Evolutionary conservation across 495 filamentous ascomycete species (phyloP).

Genomic region (Talaromyces trachyspermus): DNA sequence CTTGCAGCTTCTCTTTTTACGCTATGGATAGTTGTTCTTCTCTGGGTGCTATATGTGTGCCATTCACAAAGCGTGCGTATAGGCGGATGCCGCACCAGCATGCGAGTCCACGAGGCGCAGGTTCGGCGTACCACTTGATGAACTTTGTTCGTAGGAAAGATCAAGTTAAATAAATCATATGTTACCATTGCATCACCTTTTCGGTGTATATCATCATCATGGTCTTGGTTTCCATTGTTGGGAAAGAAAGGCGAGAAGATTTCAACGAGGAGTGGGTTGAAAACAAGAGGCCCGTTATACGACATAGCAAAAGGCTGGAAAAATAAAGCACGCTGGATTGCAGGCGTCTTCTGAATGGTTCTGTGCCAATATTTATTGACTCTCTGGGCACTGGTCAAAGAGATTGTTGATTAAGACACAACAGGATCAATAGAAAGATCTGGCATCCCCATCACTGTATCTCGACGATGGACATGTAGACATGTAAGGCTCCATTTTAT

Average conservation of each 20-base stretch:
- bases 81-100: constrained; percentile 20
- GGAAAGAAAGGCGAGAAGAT: not conserved
- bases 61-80: constrained; percentile 4
- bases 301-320: not conserved
- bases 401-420: constrained; percentile 4
- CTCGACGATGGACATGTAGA: constrained; percentile 3
- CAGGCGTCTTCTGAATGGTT: constrained; percentile 6
- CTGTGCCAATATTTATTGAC: constrained; percentile 7
- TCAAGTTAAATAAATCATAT: not conserved
- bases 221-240: not conserved
- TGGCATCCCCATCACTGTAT: not conserved
- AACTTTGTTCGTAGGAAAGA: not conserved
- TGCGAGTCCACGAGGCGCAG: constrained; percentile 10
- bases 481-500: not conserved
- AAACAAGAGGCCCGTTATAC: constrained; percentile 4
- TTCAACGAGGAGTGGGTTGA: constrained; percentile 2
- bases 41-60: not conserved
- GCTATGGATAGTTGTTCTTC: not conserved
- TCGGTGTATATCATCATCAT: not conserved
- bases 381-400: constrained; percentile 6
- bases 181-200: not conserved
- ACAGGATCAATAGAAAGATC: constrained; percentile 4
- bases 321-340: constrained; percentile 3
- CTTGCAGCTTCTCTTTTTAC: constrained; percentile 3
- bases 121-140: not conserved